Conservation (phyloP, 768 basidiomycete genomes). For the Tylopilus balloui region DNA sequence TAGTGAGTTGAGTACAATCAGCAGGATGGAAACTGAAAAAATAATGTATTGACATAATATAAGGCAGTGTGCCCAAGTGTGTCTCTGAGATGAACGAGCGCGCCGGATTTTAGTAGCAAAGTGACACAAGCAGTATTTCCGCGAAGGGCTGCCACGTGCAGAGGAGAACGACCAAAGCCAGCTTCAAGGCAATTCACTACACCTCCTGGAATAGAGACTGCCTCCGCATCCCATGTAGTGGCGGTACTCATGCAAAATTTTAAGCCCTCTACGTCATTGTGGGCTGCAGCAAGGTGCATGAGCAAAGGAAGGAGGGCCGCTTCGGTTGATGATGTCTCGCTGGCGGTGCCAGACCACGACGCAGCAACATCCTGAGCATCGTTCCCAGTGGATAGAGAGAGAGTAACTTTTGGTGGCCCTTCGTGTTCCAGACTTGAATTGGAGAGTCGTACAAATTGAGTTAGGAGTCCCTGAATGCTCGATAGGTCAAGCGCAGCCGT, state of each 20-base stretch:
- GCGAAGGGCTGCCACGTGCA: constrained; percentile 75
- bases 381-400: constrained; percentile 34
- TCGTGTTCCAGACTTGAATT: constrained; percentile 37
- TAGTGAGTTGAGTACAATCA: constrained; percentile 24
- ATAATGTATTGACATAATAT: constrained; percentile 58
- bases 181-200: constrained; percentile 69
- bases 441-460: constrained; percentile 67
- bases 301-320: constrained; percentile 70
- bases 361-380: constrained; percentile 45
- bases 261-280: constrained; percentile 61
- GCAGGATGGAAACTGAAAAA: background rate
- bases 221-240: constrained; percentile 22
- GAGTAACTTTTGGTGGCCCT: constrained; percentile 36
- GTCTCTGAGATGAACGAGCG: constrained; percentile 80
- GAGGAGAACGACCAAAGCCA: constrained; percentile 66
- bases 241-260: constrained; percentile 50
- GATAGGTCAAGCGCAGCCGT: constrained; percentile 46
- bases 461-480: constrained; percentile 59
- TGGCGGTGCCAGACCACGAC: constrained; percentile 75
- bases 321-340: constrained; percentile 68
- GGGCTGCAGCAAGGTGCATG: constrained; percentile 72
- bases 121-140: constrained; percentile 44
- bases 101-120: constrained; percentile 64
- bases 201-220: constrained; percentile 50
- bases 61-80: constrained; percentile 75